These are phyloP conservation scores for Waltergamsia citrina DNA, from an alignment of 2,329 filamentous ascomycete genomes.

Conservation along the genomic window DNA sequence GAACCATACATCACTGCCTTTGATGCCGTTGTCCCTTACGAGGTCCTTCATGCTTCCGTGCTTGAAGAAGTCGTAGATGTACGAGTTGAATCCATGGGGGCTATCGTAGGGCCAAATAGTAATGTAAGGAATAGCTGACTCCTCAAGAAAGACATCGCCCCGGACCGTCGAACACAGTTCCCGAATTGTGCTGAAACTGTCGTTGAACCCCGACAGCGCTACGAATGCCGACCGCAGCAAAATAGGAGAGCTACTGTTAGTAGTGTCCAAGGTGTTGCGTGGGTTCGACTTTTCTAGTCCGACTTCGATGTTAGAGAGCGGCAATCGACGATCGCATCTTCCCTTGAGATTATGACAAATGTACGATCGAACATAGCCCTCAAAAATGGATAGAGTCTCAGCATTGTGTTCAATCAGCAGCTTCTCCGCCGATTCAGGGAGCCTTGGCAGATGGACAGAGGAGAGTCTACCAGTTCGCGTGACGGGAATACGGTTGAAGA, in stretches of 20 bases:
- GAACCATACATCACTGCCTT: conserved; percentile 62
- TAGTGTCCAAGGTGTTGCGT: too few species aligned
- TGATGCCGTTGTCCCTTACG: conserved; percentile 56
- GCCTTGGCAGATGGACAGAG: conserved; percentile 51
- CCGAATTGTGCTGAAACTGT: conserved; percentile 53
- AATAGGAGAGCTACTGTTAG: conserved; percentile 7
- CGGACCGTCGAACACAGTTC: conserved; percentile 60
- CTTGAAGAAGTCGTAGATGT: conserved; percentile 69
- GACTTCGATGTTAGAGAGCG: conserved; percentile 43
- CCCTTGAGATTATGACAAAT: conserved; percentile 51
- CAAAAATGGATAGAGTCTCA: conserved; percentile 56
- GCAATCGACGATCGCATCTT: conserved; percentile 42
- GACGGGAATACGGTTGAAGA: conserved; percentile 54
- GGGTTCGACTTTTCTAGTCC: conserved; percentile 20
- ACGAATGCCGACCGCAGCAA: conserved; percentile 55
- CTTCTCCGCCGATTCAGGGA: conserved; percentile 47
- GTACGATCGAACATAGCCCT: conserved; percentile 59
- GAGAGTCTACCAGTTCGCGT: conserved; percentile 38
- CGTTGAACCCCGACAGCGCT: conserved; percentile 58
- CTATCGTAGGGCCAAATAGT: conserved; percentile 49
- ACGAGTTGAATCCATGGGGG: conserved; percentile 48
- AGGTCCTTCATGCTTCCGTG: conserved; percentile 56
- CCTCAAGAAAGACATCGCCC: conserved; percentile 63
- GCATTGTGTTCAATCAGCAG: conserved; percentile 54
- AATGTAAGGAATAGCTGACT: conserved; percentile 62